phyloP scores from a whole-genome alignment of 2,329 filamentous ascomycete species.

The Graphiopsis chlorocephala region DNA sequence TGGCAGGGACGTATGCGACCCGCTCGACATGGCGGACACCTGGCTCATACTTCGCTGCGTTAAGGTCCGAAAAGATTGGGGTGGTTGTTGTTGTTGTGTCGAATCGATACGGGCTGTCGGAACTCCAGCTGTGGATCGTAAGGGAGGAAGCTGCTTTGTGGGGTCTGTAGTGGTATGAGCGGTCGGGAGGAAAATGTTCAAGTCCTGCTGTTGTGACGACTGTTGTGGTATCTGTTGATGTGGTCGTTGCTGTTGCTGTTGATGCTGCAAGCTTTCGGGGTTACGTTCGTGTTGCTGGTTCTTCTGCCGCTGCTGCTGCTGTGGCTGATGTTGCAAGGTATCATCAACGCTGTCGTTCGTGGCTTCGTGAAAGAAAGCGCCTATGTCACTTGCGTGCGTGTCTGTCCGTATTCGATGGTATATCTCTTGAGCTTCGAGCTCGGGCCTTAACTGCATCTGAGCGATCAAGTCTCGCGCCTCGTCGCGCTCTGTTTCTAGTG shows the following conservation, averaged over 20 bases:
- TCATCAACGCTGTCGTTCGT: background rate
- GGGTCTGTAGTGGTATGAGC: background rate
- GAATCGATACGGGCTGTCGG: background rate
- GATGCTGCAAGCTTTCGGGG: background rate
- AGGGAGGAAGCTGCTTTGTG: conserved; percentile 4
- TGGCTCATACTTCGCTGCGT: background rate
- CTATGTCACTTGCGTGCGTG: conserved; percentile 22
- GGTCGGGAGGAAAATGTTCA: background rate
- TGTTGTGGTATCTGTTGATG: no score
- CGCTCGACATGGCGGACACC: background rate
- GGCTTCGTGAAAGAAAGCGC: background rate
- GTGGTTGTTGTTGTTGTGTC: background rate
- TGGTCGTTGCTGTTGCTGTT: background rate
- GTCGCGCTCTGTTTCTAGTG: conserved; percentile 31
- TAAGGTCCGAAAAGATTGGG: background rate
- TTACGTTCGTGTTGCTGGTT: background rate
- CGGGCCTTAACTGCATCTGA: conserved; percentile 27
- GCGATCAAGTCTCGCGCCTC: conserved; percentile 29
- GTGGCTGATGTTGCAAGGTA: background rate
- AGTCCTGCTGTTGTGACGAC: background rate
- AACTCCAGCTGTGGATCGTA: conserved; percentile 5
- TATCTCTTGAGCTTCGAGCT: conserved; percentile 30
- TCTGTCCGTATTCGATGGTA: conserved; percentile 29
- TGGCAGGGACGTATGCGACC: background rate
- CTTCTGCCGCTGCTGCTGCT: background rate